Percentiles rank a stretch among this genome's conserved stretches.
These are phyloP conservation scores for Lomentospora prolificans DNA, from an alignment of 2,329 filamentous ascomycete species.

Conservation along the genomic window DNA sequence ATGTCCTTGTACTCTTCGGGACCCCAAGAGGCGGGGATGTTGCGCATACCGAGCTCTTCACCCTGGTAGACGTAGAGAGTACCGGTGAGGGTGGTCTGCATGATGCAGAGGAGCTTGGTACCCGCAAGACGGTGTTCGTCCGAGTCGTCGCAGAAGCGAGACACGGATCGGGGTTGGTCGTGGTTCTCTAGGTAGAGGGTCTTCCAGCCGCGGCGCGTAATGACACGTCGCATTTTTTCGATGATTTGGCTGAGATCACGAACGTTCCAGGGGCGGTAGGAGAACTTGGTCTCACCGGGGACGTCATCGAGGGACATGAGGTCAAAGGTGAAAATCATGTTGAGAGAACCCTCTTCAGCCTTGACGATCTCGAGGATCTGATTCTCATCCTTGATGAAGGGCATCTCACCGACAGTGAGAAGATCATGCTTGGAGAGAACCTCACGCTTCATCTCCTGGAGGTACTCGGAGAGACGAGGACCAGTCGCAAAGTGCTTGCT, in stretches of 20 bases:
- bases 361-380: constrained; percentile 40
- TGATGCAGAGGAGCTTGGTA: constrained; percentile 50
- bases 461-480: constrained; percentile 34
- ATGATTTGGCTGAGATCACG: constrained; percentile 42
- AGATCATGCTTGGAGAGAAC: constrained; percentile 36
- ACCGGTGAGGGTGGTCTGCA: constrained; percentile 48
- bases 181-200: constrained; percentile 58
- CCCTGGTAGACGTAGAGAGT: constrained; percentile 62
- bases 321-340: constrained; percentile 68
- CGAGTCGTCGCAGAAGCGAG: constrained; percentile 41
- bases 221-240: constrained; percentile 49
- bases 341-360: constrained; percentile 48
- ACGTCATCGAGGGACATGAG: constrained; percentile 42
- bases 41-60: constrained; percentile 59
- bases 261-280: constrained; percentile 32
- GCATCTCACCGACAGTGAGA: constrained; percentile 44
- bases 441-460: constrained; percentile 29
- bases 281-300: constrained; percentile 29
- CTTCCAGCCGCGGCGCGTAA: constrained; percentile 54
- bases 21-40: constrained; percentile 49
- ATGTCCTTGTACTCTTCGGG: constrained; percentile 62
- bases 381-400: constrained; percentile 30
- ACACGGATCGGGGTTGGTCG: constrained; percentile 52
- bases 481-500: constrained; percentile 44
- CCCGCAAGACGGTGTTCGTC: constrained; percentile 37